Evolutionary conservation across 2,329 filamentous ascomycete species (phyloP).

Genomic region (Aspergillus flavus): DNA sequence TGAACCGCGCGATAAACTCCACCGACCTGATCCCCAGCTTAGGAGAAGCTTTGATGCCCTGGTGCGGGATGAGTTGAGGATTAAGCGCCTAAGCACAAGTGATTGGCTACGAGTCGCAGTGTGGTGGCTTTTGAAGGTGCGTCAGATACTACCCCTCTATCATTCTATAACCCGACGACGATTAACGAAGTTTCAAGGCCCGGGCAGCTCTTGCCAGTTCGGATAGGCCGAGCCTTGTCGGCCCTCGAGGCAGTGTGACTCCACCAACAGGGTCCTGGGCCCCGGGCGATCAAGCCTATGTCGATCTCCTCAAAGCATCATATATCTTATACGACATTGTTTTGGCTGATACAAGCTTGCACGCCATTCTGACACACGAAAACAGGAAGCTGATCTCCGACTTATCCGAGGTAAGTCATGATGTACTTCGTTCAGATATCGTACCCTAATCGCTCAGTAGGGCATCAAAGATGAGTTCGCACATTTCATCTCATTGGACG

Average conservation of each 20-base stretch:
- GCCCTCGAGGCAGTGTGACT: slow-evolving; percentile 26
- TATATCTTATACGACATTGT: slow-evolving; percentile 38
- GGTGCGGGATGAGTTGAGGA: slow-evolving; percentile 24
- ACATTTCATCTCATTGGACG: slow-evolving; percentile 29
- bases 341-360: slow-evolving; percentile 24
- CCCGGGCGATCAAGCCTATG: slow-evolving; percentile 32
- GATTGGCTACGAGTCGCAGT: slow-evolving; percentile 36
- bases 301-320: slow-evolving; percentile 35
- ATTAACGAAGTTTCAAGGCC: slow-evolving; percentile 19
- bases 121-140: slow-evolving; percentile 37
- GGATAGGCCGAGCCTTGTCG: slow-evolving; percentile 23
- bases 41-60: slow-evolving; percentile 24
- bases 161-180: background rate
- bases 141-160: background rate
- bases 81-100: slow-evolving; percentile 25
- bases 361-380: slow-evolving; percentile 28
- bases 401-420: slow-evolving; percentile 29
- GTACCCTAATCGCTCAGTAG: slow-evolving; percentile 9
- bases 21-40: slow-evolving; percentile 26
- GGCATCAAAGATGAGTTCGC: slow-evolving; percentile 31
- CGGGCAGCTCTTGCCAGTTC: slow-evolving; percentile 25
- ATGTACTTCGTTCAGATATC: no score
- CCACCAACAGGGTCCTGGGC: slow-evolving; percentile 25
- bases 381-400: slow-evolving; percentile 35
- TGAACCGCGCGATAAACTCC: slow-evolving; percentile 28